phyloP scores from a whole-genome alignment of 106 monocot species.

The Ottelia alismoides region DNA sequence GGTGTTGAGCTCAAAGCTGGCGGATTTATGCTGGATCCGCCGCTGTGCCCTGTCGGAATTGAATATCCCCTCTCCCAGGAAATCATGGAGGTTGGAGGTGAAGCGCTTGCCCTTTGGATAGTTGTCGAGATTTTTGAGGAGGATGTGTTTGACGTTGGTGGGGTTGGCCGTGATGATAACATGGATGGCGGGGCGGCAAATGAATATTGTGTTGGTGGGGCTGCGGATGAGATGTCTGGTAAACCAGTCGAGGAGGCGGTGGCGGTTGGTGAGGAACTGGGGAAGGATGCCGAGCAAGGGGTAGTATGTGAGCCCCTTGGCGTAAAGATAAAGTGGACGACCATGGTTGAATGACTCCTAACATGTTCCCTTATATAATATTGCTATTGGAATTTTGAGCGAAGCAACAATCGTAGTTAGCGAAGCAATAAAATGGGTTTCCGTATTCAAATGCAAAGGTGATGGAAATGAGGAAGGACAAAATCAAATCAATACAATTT shows the following conservation, averaged over 20 bases:
- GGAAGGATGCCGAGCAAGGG: background rate
- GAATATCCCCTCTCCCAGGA: background rate
- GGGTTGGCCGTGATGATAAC: background rate
- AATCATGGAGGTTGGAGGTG: background rate
- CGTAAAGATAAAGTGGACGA: too few relatives aligned
- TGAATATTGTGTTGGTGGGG: constrained; percentile 9
- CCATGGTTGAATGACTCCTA: too few relatives aligned
- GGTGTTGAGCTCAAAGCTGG: constrained; percentile 23
- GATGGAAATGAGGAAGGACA: too few relatives aligned
- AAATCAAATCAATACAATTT: too few relatives aligned
- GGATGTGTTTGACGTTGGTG: background rate
- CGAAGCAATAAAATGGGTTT: too few relatives aligned
- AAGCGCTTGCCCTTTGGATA: background rate
- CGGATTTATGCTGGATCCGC: constrained; percentile 8
- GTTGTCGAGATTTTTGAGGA: background rate
- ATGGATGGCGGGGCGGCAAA: background rate
- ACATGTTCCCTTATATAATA: too few relatives aligned
- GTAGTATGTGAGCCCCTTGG: background rate
- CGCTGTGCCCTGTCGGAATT: constrained; percentile 13
- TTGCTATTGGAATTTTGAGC: too few relatives aligned
- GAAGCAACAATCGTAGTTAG: too few relatives aligned
- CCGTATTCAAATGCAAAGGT: too few relatives aligned
- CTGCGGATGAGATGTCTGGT: background rate
- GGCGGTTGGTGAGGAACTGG: background rate
- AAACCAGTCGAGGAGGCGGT: background rate